These are phyloP conservation scores for Serendipita vermifera DNA, from an alignment of 768 basidiomycete genomes.

Conservation along the genomic window DNA sequence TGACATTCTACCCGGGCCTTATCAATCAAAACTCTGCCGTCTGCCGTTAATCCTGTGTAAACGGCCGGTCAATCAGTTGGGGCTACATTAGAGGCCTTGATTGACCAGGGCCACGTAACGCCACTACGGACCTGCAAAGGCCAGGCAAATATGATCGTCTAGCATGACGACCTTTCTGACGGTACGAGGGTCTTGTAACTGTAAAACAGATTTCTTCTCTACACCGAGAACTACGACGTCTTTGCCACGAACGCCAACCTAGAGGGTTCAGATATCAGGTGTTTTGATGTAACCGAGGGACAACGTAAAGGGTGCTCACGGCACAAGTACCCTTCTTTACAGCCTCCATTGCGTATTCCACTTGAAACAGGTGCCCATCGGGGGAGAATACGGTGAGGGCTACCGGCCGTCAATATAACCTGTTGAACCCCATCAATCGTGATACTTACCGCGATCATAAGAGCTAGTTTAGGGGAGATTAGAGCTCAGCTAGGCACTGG, in stretches of 20 bases:
- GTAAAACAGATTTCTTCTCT: conserved; percentile 96
- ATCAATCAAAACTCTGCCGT: conserved; percentile 95
- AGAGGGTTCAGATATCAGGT: conserved; percentile 13
- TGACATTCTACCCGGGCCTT: conserved; percentile 97
- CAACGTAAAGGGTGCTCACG: conserved; percentile 34
- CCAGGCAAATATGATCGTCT: conserved; percentile 93
- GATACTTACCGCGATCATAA: conserved; percentile 77
- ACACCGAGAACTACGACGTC: conserved; percentile 94
- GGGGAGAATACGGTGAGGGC: conserved; percentile 97
- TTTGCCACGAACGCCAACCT: conserved; percentile 94
- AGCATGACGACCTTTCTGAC: conserved; percentile 97
- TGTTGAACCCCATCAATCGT: neutral
- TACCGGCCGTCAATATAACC: conserved; percentile 23
- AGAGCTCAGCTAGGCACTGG: neutral
- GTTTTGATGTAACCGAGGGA: neutral
- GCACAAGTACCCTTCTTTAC: conserved; percentile 96
- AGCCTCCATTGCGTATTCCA: conserved; percentile 97
- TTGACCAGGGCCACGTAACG: neutral
- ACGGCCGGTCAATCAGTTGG: conserved; percentile 13
- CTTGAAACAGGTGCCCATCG: conserved; percentile 98
- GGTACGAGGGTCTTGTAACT: conserved; percentile 95
- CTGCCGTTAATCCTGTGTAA: conserved; percentile 77
- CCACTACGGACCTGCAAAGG: conserved; percentile 75
- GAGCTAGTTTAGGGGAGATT: conserved; percentile 58
- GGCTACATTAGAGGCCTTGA: conserved; percentile 6